phyloP scores from a whole-genome alignment of 257 asterid genomes.

The Anisodus acutangulus region DNA sequence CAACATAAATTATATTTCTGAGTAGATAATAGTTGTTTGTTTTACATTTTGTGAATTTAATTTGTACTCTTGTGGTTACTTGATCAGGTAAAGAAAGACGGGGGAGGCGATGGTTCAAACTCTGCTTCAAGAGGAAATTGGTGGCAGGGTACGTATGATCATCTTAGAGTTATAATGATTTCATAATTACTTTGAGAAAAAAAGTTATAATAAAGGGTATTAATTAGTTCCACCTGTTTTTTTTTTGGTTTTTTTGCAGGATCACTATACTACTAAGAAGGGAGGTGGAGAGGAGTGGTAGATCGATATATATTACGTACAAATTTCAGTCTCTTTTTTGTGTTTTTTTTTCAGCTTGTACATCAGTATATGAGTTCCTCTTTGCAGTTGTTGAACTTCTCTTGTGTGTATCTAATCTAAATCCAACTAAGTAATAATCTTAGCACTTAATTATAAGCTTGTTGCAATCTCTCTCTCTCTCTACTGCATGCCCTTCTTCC shows the following conservation, averaged over 20 bases:
- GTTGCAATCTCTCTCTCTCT: neutral
- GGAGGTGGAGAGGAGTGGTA: neutral
- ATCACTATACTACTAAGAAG: conserved; percentile 62
- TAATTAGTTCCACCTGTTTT: too few species aligned
- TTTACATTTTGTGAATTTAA: neutral
- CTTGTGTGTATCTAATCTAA: neutral
- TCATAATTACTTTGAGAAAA: too few species aligned
- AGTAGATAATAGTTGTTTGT: neutral
- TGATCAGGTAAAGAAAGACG: conserved; percentile 53
- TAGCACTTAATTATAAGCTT: neutral
- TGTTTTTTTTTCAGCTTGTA: neutral
- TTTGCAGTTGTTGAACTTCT: neutral
- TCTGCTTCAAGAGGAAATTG: conserved; percentile 84
- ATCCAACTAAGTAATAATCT: neutral
- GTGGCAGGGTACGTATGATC: conserved; percentile 70
- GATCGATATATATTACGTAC: neutral
- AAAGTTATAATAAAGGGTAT: too few species aligned
- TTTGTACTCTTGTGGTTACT: neutral
- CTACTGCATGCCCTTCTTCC: too few species aligned
- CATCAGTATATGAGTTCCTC: neutral
- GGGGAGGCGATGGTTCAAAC: conserved; percentile 29
- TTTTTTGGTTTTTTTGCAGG: conserved; percentile 46
- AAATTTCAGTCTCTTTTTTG: neutral
- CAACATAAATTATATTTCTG: too few species aligned
- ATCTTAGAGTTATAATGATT: neutral